Base-by-base conservation (phyloP, 805 yeast genomes). In the Naumovozyma baii region DNA sequence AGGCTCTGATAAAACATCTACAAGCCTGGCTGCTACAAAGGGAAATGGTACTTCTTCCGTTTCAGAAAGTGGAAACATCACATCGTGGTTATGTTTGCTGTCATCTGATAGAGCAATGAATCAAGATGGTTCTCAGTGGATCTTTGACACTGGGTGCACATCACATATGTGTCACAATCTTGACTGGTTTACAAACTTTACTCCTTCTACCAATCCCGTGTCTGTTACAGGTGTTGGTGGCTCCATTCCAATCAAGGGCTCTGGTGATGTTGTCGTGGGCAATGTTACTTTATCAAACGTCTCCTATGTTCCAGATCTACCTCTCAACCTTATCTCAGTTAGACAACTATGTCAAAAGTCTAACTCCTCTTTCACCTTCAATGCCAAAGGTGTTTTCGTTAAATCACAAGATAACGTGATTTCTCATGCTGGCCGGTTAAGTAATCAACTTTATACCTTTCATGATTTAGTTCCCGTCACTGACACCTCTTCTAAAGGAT, bases 121-220 rank as follows among this genome's bases (percentile, higher is more conserved):
- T n/a, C n/a, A n/a, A n/a, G n/a, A n/a, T n/a, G n/a, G n/a, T n/a
- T n/a, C n/a, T 22, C 28, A 22, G 10, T 39, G 37, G 41, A 32
- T 41, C 15, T n/a, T 41, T 19, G 42, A 39, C 16, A 38, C 33
- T 22, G 42, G 45, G 16, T 25, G 42, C 35, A 38, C 45, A 10
- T 28, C 18, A 17, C 45, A 38, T 30, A 31, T 41, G 5, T 35
- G 39, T 18, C 18, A 31, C 14, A 34, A 37, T 10, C 19, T 20
- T 18, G 7, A 7, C 12, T n/a, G 20, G 7, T 34, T 41, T 19
- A n/a, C 10, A 5, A 8, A 13, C 13, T 18, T 34, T 25, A 14
- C 15, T 12, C 13, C 15, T 12, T 18, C 30, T 17, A 22, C 26
- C 10, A 15, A 16, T 2, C 34, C 29, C 16, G 36, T 31, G 8